Evolutionary conservation across 2,329 filamentous ascomycete species (phyloP).

Genomic region (Tricladium varicosporioides): DNA sequence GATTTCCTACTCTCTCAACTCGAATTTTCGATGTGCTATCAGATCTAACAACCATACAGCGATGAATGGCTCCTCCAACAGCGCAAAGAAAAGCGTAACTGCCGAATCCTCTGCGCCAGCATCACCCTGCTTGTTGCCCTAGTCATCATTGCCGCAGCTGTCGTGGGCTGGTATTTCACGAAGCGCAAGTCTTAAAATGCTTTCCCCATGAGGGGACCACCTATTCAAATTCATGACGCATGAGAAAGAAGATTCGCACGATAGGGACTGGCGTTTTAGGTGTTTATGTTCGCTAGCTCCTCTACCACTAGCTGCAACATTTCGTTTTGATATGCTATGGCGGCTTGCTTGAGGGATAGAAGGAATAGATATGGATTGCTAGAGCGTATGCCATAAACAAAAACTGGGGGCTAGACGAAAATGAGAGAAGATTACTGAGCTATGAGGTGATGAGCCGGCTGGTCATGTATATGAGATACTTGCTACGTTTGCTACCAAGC

Average conservation of each 20-base stretch:
- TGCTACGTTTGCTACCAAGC: too few relatives aligned
- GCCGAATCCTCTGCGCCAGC: constrained; percentile 22
- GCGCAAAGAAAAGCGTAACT: constrained; percentile 30
- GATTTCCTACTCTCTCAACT: background rate
- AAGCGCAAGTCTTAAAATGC: background rate
- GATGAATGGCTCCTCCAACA: constrained; percentile 35
- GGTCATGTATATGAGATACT: too few relatives aligned
- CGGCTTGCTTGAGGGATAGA: background rate
- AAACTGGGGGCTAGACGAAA: background rate
- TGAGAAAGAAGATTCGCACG: background rate
- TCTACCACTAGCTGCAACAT: too few relatives aligned
- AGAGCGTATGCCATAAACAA: background rate
- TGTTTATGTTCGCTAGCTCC: too few relatives aligned
- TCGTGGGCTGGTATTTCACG: constrained; percentile 31
- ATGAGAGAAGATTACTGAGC: background rate
- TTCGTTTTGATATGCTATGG: too few relatives aligned
- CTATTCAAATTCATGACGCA: background rate
- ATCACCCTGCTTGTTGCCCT: constrained; percentile 25
- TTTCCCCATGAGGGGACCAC: background rate
- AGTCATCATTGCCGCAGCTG: constrained; percentile 23
- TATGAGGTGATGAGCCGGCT: too few relatives aligned
- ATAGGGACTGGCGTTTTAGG: background rate
- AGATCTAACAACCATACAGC: constrained; percentile 15
- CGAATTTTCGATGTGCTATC: background rate
- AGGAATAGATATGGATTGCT: background rate